These are phyloP conservation scores for Antitrichia curtipendula DNA, from an alignment of 225 moss, liverwort and hornwort species.

Conservation along the genomic window DNA sequence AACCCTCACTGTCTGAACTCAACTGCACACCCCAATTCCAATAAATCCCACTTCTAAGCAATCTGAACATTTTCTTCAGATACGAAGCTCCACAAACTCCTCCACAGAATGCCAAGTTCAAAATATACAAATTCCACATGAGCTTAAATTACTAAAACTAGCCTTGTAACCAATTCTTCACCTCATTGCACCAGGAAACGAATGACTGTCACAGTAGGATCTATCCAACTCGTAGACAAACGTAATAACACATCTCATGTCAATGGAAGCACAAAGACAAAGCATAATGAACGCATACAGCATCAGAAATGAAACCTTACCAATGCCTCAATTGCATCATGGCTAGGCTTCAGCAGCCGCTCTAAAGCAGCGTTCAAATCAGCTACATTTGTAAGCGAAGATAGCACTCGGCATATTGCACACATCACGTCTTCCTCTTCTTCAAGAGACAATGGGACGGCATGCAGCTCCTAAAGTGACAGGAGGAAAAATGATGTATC, in stretches of 20 bases:
- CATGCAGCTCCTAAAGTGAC: conserved; percentile 59
- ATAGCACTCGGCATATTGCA: conserved; percentile 71
- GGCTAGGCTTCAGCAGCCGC: conserved; percentile 77
- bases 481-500: not conserved
- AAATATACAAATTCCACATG: not conserved
- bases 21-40: conserved; percentile 48
- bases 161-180: not conserved
- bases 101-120: not conserved
- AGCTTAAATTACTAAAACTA: not conserved
- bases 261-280: not conserved
- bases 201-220: not conserved
- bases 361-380: conserved; percentile 75
- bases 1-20: conserved; percentile 65
- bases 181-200: not conserved
- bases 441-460: conserved; percentile 67
- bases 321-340: conserved; percentile 72
- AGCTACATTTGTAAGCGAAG: conserved; percentile 48
- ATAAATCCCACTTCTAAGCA: not conserved
- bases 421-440: conserved; percentile 96
- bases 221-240: not conserved
- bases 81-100: not conserved
- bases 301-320: conserved; percentile 21
- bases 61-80: not conserved
- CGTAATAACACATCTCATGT: not conserved
- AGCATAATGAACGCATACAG: not conserved